These are phyloP conservation scores for Rutidosis leptorrhynchoides DNA, from an alignment of 129 eudicot species.

Conservation along the genomic window DNA sequence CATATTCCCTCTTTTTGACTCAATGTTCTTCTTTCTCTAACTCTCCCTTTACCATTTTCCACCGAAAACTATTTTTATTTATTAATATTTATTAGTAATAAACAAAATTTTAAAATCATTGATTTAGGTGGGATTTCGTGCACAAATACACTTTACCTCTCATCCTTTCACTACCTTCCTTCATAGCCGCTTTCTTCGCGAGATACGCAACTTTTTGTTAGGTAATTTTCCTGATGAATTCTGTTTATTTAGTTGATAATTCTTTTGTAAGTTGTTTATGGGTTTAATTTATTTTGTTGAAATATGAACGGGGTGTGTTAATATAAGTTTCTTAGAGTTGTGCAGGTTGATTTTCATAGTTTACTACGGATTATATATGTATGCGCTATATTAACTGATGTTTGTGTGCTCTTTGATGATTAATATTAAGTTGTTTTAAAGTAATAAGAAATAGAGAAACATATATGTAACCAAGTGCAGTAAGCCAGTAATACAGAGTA, in stretches of 20 bases:
- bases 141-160: constrained; percentile 10
- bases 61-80: constrained; percentile 23
- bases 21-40: constrained; percentile 25
- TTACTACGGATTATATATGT: not conserved
- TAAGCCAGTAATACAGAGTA: not conserved
- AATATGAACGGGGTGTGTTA: constrained; percentile 18
- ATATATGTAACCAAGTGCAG: not conserved
- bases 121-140: constrained; percentile 27
- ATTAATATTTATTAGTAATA: constrained; percentile 8
- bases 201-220: not conserved
- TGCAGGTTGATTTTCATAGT: not conserved
- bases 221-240: constrained; percentile 12
- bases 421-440: not conserved
- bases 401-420: constrained; percentile 14
- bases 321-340: not conserved
- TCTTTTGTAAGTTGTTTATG: constrained; percentile 2
- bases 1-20: constrained; percentile 39
- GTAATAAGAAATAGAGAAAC: not conserved
- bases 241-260: not conserved
- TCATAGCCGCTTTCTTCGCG: constrained; percentile 18
- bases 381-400: not conserved
- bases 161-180: constrained; percentile 14
- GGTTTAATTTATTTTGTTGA: constrained; percentile 9
- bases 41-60: constrained; percentile 24
- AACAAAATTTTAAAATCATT: not conserved